Evolutionary conservation across 2,329 filamentous ascomycete genomes (phyloP).

Genomic region (Aspergillus neoniger): DNA sequence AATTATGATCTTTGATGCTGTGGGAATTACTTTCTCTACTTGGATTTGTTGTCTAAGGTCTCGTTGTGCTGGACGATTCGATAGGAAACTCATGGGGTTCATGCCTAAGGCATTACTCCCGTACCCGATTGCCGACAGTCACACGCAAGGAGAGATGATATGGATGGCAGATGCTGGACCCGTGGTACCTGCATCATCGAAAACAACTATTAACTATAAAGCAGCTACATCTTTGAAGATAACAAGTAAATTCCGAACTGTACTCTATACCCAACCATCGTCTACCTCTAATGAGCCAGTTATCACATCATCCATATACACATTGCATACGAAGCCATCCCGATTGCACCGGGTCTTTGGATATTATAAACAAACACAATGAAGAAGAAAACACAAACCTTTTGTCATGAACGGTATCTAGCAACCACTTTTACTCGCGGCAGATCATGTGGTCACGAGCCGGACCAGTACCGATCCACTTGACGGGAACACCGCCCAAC

Average conservation of each 20-base stretch:
- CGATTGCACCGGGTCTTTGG: background rate
- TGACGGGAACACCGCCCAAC: slow-evolving; percentile 58
- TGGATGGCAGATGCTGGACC: too few relatives aligned
- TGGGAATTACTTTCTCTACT: background rate
- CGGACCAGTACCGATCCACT: slow-evolving; percentile 66
- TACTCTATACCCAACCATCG: background rate
- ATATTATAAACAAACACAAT: slow-evolving; percentile 4
- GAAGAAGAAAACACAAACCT: background rate
- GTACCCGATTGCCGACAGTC: background rate
- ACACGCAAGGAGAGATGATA: background rate
- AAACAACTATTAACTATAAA: too few relatives aligned
- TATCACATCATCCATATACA: slow-evolving; percentile 5
- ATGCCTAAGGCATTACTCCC: background rate
- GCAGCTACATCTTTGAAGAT: too few relatives aligned
- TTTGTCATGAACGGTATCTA: background rate
- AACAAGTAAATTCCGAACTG: background rate
- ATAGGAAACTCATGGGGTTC: background rate
- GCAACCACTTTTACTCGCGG: slow-evolving; percentile 30
- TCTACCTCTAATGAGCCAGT: slow-evolving; percentile 6
- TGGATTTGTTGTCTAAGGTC: background rate
- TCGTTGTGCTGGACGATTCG: background rate
- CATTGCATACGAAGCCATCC: background rate
- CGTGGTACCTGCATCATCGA: too few relatives aligned
- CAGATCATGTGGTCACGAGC: slow-evolving; percentile 64
- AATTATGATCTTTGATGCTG: too few relatives aligned